A percentile compares a stretch with the other conserved stretches of the same genome.
These are phyloP conservation scores for Fusarium algeriense DNA, from an alignment of 2,329 filamentous ascomycete genomes.

Conservation along the genomic window DNA sequence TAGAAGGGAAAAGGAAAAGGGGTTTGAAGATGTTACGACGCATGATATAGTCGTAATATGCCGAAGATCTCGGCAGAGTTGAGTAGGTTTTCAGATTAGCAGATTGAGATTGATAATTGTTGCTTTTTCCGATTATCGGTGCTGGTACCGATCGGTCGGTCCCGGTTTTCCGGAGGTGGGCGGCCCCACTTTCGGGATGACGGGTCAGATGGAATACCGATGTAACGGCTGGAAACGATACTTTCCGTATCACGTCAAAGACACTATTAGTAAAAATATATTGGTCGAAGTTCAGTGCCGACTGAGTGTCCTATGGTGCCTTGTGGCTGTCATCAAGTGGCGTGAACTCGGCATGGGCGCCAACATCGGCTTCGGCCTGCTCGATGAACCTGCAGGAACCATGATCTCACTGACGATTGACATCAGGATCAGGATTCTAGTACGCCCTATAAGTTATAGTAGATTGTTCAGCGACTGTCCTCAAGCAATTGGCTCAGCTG, in stretches of 20 bases:
- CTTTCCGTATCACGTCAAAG: neutral
- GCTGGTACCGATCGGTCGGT: neutral
- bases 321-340: neutral
- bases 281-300: no score
- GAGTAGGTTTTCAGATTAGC: neutral
- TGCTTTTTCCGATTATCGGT: neutral
- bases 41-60: neutral
- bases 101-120: neutral
- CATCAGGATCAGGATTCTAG: neutral
- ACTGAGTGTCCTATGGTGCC: neutral
- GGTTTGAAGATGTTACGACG: neutral
- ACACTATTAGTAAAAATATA: neutral
- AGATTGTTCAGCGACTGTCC: neutral
- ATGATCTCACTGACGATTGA: neutral
- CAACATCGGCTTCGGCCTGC: conserved; percentile 1
- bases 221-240: neutral
- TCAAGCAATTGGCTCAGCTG: no score
- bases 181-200: conserved; percentile 20
- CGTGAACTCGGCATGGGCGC: conserved; percentile 1
- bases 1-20: neutral
- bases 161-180: conserved; percentile 4
- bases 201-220: neutral
- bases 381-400: conserved; percentile 21
- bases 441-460: neutral
- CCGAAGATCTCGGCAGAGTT: neutral